A percentile compares a stretch with the other conserved stretches of the same genome.
Conservation (phyloP, 75 land plant genomes). For the Cryptomeria japonica region DNA sequence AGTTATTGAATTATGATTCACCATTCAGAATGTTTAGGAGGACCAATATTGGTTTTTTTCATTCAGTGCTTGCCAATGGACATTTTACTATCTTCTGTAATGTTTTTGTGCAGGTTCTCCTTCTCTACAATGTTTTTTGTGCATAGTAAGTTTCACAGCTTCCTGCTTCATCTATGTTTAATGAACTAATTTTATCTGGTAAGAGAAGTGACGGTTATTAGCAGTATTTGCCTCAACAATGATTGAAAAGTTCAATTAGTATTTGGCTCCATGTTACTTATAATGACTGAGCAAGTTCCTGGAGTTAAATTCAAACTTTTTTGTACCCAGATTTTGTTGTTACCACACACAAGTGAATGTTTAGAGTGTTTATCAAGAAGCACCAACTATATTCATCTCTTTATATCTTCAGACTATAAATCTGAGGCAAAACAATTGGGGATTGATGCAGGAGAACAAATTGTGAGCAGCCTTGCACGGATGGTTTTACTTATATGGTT, state of each 20-base stretch:
- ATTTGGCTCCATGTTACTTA: neutral
- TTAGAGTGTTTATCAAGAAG: neutral
- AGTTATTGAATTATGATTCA: neutral
- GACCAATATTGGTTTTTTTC: neutral
- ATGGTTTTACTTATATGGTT: slow-evolving; percentile 63
- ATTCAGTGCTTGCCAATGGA: neutral
- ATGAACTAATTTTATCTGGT: neutral
- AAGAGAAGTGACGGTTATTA: neutral
- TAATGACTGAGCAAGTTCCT: neutral
- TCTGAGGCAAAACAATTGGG: slow-evolving; percentile 51
- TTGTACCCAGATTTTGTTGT: neutral
- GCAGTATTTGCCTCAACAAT: neutral
- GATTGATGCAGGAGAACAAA: slow-evolving; percentile 33
- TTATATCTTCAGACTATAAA: slow-evolving; percentile 57
- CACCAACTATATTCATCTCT: slow-evolving; percentile 31
- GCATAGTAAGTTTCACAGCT: slow-evolving; percentile 56
- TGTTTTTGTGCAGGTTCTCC: slow-evolving; percentile 68
- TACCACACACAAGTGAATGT: neutral
- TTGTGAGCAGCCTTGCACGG: slow-evolving; percentile 53
- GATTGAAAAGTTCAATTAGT: neutral
- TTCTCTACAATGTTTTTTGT: slow-evolving; percentile 84
- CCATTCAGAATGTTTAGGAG: neutral
- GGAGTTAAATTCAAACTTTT: neutral
- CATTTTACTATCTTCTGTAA: neutral
- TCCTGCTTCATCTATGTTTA: neutral